A percentile compares a stretch with the other conserved stretches of the same genome.
These are phyloP conservation scores for Ambrosiella beaveri DNA, from an alignment of 2,329 filamentous ascomycete species.

Conservation along the genomic window DNA sequence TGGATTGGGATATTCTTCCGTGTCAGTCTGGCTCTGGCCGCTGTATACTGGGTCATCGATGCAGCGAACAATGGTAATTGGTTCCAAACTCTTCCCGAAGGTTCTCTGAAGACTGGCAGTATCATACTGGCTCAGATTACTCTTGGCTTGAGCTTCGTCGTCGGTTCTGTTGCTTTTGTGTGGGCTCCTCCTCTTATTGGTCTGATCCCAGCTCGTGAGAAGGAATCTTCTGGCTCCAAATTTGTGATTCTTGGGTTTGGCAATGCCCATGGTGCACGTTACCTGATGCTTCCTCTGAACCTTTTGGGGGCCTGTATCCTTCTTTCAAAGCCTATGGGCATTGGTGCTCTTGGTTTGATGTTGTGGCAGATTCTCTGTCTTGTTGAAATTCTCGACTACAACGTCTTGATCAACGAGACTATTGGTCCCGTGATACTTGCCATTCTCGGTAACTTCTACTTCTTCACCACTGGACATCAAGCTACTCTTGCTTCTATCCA, in stretches of 20 bases:
- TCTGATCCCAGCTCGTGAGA: slow-evolving; percentile 38
- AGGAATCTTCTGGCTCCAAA: slow-evolving; percentile 27
- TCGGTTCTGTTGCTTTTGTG: slow-evolving; percentile 67
- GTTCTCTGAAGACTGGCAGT: slow-evolving; percentile 53
- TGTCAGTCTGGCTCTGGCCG: slow-evolving; percentile 54
- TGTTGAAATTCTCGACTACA: slow-evolving; percentile 45
- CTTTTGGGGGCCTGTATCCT: slow-evolving; percentile 61
- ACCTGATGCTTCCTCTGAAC: slow-evolving; percentile 67
- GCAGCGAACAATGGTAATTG: slow-evolving; percentile 75
- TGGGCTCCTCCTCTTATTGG: slow-evolving; percentile 75
- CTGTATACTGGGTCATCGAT: slow-evolving; percentile 76
- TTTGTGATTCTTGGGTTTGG: slow-evolving; percentile 79
- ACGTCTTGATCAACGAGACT: slow-evolving; percentile 43
- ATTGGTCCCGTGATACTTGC: slow-evolving; percentile 74
- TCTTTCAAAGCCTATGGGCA: slow-evolving; percentile 87
- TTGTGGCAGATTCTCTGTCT: slow-evolving; percentile 77
- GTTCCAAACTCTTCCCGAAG: slow-evolving; percentile 43
- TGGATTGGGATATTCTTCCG: slow-evolving; percentile 77
- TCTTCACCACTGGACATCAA: slow-evolving; percentile 96
- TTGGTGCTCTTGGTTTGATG: slow-evolving; percentile 64
- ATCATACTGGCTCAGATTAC: slow-evolving; percentile 65
- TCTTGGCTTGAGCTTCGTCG: slow-evolving; percentile 63
- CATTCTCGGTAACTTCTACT: slow-evolving; percentile 83
- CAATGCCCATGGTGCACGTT: slow-evolving; percentile 83
- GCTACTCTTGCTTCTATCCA: slow-evolving; percentile 75